Percentiles rank a stretch among this genome's conserved stretches.
phyloP scores from a whole-genome alignment of 768 basidiomycete species.

The Boletus edulis region DNA sequence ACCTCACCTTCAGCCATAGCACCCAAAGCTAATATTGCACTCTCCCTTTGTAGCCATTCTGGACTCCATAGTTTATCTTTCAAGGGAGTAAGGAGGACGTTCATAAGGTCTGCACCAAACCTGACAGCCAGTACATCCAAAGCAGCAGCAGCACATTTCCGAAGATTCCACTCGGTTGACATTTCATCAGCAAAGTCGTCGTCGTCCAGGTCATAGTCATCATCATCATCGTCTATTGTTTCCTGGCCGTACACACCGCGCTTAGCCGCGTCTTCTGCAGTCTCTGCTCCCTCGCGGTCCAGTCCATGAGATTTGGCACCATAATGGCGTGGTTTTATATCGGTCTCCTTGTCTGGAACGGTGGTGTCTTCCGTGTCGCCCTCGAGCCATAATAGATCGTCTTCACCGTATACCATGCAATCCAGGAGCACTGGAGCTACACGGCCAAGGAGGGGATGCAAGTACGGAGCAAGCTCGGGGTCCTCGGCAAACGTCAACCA shows the following conservation, averaged over 20 bases:
- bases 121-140: conserved; percentile 95
- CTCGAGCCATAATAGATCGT: conserved; percentile 93
- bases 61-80: conserved; percentile 91
- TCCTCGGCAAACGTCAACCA: conserved; percentile 99
- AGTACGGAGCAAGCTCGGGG: conserved; percentile 75
- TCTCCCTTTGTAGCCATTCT: conserved; percentile 95
- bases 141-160: conserved; percentile 97
- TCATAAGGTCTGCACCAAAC: conserved; percentile 86
- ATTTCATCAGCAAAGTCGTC: conserved; percentile 92
- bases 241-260: conserved; percentile 77
- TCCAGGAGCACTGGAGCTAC: conserved; percentile 94
- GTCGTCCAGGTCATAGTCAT: conserved; percentile 83
- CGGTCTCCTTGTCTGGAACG: conserved; percentile 90
- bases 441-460: conserved; percentile 84
- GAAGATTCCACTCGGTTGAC: conserved; percentile 97
- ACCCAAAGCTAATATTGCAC: conserved; percentile 92
- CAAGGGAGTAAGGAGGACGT: conserved; percentile 82
- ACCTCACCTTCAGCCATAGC: conserved; percentile 95
- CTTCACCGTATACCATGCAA: conserved; percentile 97
- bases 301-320: conserved; percentile 81
- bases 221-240: conserved; percentile 80
- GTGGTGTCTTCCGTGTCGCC: conserved; percentile 85
- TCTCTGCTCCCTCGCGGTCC: conserved; percentile 60
- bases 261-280: conserved; percentile 37
- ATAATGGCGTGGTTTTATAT: conserved; percentile 96